phyloP scores from a whole-genome alignment of 805 yeast genomes.

The Phaffomyces thermotolerans region DNA sequence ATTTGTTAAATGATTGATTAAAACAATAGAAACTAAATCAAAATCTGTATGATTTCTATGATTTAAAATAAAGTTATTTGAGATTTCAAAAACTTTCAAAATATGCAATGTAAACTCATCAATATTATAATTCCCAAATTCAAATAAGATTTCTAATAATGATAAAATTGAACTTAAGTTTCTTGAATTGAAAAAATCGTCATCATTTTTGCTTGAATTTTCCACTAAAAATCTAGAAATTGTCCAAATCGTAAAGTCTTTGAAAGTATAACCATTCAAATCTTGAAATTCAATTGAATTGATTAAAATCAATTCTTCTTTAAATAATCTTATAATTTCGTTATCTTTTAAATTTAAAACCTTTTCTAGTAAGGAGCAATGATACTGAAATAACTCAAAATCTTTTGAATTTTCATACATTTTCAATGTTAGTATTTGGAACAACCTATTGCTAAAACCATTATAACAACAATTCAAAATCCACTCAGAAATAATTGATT shows the following conservation, averaged over 20 bases:
- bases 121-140: constrained; percentile 44
- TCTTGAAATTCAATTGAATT: constrained; percentile 38
- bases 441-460: constrained; percentile 55
- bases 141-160: constrained; percentile 39
- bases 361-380: constrained; percentile 44
- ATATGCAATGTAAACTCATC: constrained; percentile 36
- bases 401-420: constrained; percentile 50
- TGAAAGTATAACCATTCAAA: constrained; percentile 51
- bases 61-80: constrained; percentile 20
- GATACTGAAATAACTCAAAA: constrained; percentile 53
- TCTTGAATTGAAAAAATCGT: constrained; percentile 25
- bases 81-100: constrained; percentile 32
- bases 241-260: constrained; percentile 42
- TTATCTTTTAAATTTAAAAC: constrained; percentile 42
- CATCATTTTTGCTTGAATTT: constrained; percentile 21
- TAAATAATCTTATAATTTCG: constrained; percentile 40
- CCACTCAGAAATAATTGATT: constrained; percentile 42
- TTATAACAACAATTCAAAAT: constrained; percentile 34
- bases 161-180: constrained; percentile 38
- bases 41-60: constrained; percentile 9
- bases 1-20: constrained; percentile 20
- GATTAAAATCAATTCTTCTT: constrained; percentile 51
- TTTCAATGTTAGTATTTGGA: constrained; percentile 52
- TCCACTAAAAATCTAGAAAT: constrained; percentile 38
- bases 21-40: constrained; percentile 17